A percentile compares a stretch with the other conserved stretches of the same genome.
Conservation (phyloP, 177 flowering plant species). For the Vitis hybrid region DNA sequence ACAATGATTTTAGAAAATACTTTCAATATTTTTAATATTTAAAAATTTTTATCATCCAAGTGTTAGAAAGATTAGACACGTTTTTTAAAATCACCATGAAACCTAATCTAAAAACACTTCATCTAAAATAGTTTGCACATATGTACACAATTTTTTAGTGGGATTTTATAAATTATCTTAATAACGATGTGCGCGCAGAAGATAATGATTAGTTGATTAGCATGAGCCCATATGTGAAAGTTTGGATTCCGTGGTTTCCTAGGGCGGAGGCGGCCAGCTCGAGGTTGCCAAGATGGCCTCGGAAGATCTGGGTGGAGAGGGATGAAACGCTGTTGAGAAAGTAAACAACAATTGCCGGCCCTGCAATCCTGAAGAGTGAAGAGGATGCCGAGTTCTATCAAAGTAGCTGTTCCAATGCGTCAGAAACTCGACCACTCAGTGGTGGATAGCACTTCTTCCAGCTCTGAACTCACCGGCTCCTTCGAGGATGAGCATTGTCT, state of each 20-base stretch:
- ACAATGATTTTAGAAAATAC: too few relatives aligned
- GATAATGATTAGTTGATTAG: constrained; percentile 25
- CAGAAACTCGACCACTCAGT: constrained; percentile 12
- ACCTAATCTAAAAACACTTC: too few relatives aligned
- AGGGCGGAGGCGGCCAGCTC: constrained; percentile 89
- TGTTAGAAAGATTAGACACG: too few relatives aligned
- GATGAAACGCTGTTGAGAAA: constrained; percentile 65
- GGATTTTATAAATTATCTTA: too few relatives aligned
- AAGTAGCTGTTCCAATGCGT: constrained; percentile 39
- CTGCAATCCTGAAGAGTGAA: constrained; percentile 60
- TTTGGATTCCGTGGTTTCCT: constrained; percentile 79
- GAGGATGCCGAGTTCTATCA: constrained; percentile 49
- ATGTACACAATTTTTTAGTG: too few relatives aligned
- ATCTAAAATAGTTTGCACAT: too few relatives aligned
- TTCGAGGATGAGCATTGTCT: not conserved
- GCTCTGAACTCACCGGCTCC: constrained; percentile 20
- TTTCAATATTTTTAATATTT: too few relatives aligned
- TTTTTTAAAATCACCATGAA: accelerated
- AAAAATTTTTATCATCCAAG: too few relatives aligned
- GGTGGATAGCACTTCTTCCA: constrained; percentile 47
- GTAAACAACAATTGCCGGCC: constrained; percentile 71
- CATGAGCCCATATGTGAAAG: constrained; percentile 80
- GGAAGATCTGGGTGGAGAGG: constrained; percentile 72
- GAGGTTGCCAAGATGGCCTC: constrained; percentile 87
- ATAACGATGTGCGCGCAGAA: too few relatives aligned